Base-by-base conservation (phyloP, 1,284 basidiomycete genomes). In the Puccinia novopanici region DNA sequence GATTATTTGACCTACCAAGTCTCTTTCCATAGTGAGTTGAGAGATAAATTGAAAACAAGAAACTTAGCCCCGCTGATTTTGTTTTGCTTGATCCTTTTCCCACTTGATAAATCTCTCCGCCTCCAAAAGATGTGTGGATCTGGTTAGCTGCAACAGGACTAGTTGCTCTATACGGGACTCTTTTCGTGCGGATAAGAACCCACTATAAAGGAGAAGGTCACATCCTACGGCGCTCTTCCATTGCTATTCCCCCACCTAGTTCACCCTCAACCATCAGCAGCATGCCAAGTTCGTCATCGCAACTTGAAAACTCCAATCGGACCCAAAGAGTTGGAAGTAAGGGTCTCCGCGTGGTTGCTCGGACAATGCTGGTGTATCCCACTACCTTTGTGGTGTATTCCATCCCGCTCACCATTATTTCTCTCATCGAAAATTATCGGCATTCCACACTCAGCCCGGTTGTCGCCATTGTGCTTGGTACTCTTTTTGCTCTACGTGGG, bases 121-220 rank as follows among this genome's bases (percentile, higher is more conserved):
- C 63, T 40, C 27, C 0, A 27, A n/a, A 5, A 77, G 75, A 77
- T n/a, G 17, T 77, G 3, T 77, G 75, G 75, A 45, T 77, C 22
- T 68, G 59, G 59, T 3, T 52, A 30, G 50, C 63, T 8, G 63
- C 75, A 22, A 65, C 65, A 15, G 75, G 57, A 24, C 48, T 63
- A 0, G n/a, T 37, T 9, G 50, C 63, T 12, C 34, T 77, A 19
- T 77, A 77, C n/a, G 75, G 59, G 50, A 52, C 65, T 5, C 52
- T 77, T 8, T 77, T 52, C 40, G 37, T 6, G 10, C 65, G 61
- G 37, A 67, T 77, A 48, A 19, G 63, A 68, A 63, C 48, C 8
- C 75, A 77, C 54, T 77, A 77, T 52, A 77, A 68, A 52, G 75
- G 75, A 22, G 75, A 77, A 34, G 75, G 75, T 5, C 40, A 68